Base-by-base conservation (phyloP, 352 stramenopile genomes). In the Pythium folliculosum region DNA sequence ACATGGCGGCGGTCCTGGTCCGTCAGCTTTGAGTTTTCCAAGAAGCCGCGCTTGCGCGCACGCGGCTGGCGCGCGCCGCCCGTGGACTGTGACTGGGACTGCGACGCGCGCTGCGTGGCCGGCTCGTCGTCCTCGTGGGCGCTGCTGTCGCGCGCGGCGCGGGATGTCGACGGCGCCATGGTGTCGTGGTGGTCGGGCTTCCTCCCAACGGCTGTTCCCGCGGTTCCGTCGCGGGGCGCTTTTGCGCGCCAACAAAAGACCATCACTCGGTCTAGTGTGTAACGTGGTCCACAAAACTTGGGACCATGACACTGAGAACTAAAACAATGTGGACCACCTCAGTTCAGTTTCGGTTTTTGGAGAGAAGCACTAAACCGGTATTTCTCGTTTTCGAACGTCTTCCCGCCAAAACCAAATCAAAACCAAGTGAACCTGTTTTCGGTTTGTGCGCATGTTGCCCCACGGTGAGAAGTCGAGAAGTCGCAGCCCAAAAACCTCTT, bases 1-100 rank as follows among this genome's bases (percentile, higher is more conserved):
- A 94, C 80, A 12, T 83, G 72, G 23, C 86, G 86, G 22, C 86
- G 82, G 70, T 94, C 86, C 57, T 82, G 77, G 27, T 91, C 81
- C 2, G 73, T 90, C 55, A 91, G 67, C 59, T 89, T 72, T 52
- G 84, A 92, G 40, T 90, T 73, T 51, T 86, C 76, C n/a, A 92
- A 71, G 48, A 89, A 89, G 0, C 77, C 80, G 30, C 76, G 67
- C 72, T 77, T 77, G 19, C 72, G 72, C 13, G 63, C 68, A 23
- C 74, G 40, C 40, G 40, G 74, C 23, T 51, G 50, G 12, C 58
- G 51, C 2, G 25, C 19, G 14, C 47, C 35, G 9, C 58, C 53
- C 14, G 45, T 45, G 14, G 37, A 58, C 48, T 61, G 49, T 3
- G 52, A 63, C 9, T 47, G 62, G 35, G 62, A 63, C 9, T 47